Evolutionary conservation across 305 asterid species (phyloP).

Genomic region (Solanum hybrid): DNA sequence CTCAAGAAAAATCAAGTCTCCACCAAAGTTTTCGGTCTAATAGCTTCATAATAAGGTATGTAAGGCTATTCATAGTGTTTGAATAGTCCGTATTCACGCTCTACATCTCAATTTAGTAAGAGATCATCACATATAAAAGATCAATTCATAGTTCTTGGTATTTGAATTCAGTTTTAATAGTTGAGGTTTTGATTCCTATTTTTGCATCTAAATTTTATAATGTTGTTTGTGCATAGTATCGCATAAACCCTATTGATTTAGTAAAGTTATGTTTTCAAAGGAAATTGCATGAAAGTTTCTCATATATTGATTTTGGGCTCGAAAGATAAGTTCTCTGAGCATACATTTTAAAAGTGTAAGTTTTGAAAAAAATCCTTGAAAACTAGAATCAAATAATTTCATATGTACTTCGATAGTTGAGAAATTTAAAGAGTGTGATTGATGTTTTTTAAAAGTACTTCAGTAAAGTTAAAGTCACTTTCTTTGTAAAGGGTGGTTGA

Average conservation of each 20-base stretch:
- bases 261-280: not conserved
- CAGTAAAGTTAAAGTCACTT: not conserved
- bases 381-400: not conserved
- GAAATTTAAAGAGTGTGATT: not conserved
- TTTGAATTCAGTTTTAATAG: not conserved
- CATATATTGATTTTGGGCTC: not conserved
- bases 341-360: not conserved
- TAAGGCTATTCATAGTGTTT: not conserved
- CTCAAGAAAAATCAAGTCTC: not conserved
- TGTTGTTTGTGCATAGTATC: not conserved
- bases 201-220: not conserved
- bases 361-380: not conserved
- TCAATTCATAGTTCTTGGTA: not conserved
- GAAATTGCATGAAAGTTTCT: not conserved
- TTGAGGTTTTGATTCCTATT: not conserved
- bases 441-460: not conserved
- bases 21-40: too few relatives aligned
- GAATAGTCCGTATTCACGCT: fast-evolving
- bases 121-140: not conserved
- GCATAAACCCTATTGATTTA: not conserved
- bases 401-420: not conserved
- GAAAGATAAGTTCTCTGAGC: not conserved
- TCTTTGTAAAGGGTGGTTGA: not conserved
- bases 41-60: not conserved
- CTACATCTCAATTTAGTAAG: not conserved